Base-by-base conservation (phyloP, 768 basidiomycete species). In the Solioccasus polychromus region DNA sequence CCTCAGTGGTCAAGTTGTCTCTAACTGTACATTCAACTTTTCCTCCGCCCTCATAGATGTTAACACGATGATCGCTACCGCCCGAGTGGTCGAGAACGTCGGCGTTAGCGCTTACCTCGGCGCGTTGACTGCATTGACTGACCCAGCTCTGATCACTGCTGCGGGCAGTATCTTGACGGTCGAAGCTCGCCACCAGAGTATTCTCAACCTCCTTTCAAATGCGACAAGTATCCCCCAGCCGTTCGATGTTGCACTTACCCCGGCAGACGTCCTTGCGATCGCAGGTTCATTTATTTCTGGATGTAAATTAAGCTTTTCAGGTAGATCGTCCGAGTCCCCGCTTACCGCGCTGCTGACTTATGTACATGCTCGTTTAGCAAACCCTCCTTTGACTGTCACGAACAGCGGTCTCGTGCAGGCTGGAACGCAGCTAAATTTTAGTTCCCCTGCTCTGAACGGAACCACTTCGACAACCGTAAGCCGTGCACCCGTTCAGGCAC, bases 161-260 rank as follows among this genome's bases (percentile, higher is more conserved):
- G 88, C 86, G 31, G 85, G 74, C 8, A 79, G 82, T 20, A 91
- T 91, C 60, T 57, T 87, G 63, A 83, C 88, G 23, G 73, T 88
- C 37, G 90, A 92, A 59, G 83, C 88, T n/a, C 83, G 90, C 37
- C 90, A 93, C 57, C 82, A 85, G 61, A 82, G 84, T 2, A 65
- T 92, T 34, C 74, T 90, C 41, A 91, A 92, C 69, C 56, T 89
- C 50, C 55, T 92, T 42, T 76, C 75, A 35, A 73, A 75, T 14
- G 67, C 64, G 48, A 73, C 73, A 4, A 71, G 81, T 15, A 79
- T 87, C 44, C 82, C 88, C 5, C 63, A 75, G 35, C 71, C 85
- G 1, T 92, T 90, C 59, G 90, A 92, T 60, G 69, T 91, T 20
- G 71, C 81, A 7, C 69, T 93, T n/a, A 69, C 68, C 11, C 86